phyloP scores from a whole-genome alignment of 2,329 filamentous ascomycete species.

The Fusarium sarcochroum region DNA sequence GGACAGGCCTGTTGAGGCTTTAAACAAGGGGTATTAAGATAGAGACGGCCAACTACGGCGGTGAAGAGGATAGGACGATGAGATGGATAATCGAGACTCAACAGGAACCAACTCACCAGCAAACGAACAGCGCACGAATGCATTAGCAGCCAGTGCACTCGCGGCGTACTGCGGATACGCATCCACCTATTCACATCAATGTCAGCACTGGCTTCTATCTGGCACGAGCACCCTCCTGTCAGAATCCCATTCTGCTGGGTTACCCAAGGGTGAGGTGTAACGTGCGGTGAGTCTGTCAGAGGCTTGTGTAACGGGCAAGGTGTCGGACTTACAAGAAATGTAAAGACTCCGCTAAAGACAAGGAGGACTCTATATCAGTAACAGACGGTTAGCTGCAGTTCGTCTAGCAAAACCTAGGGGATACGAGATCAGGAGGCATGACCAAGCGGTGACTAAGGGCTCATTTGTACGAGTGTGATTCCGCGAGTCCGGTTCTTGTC shows the following conservation, averaged over 20 bases:
- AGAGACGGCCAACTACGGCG: constrained; percentile 14
- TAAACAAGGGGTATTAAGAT: constrained; percentile 1
- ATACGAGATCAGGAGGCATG: constrained; percentile 48
- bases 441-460: constrained; percentile 54
- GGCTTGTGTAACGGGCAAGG: constrained; percentile 15
- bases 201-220: constrained; percentile 40
- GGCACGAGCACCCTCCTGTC: constrained; percentile 34
- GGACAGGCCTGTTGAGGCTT: constrained; percentile 5
- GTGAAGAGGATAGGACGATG: constrained; percentile 12
- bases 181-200: constrained; percentile 67
- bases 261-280: constrained; percentile 24
- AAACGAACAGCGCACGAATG: constrained; percentile 82
- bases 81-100: background rate
- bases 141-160: constrained; percentile 85
- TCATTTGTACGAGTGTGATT: constrained; percentile 15
- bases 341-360: constrained; percentile 87
- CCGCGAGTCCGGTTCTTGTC: constrained; percentile 33
- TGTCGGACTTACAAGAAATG: constrained; percentile 79
- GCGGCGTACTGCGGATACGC: constrained; percentile 83
- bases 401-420: constrained; percentile 25
- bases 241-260: constrained; percentile 34
- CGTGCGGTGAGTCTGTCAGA: constrained; percentile 28
- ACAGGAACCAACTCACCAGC: constrained; percentile 65
- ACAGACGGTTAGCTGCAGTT: constrained; percentile 47
- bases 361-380: constrained; percentile 74